Percentiles rank a stretch among this genome's conserved stretches.
These are phyloP conservation scores for Sanguinoderma infundibulare DNA, from an alignment of 1,284 basidiomycete species.

Conservation along the genomic window DNA sequence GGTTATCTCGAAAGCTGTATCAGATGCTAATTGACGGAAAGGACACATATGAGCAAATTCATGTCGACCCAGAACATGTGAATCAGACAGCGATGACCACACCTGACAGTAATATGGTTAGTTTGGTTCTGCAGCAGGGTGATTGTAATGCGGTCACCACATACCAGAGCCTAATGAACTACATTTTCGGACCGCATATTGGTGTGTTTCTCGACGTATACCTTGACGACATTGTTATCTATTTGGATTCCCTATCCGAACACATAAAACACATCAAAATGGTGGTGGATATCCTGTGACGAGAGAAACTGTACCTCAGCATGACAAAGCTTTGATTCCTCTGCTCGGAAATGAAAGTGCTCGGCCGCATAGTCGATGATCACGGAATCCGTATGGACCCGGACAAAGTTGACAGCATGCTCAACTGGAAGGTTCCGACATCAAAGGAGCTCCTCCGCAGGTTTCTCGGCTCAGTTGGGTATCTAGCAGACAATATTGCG, in stretches of 20 bases:
- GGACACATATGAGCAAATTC: slow-evolving; percentile 17
- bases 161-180: slow-evolving; percentile 40
- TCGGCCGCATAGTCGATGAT: slow-evolving; percentile 37
- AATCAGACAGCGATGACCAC: slow-evolving; percentile 20
- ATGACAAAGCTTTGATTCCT: slow-evolving; percentile 36
- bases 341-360: slow-evolving; percentile 26
- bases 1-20: slow-evolving; percentile 1
- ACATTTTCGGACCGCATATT: slow-evolving; percentile 34
- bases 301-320: slow-evolving; percentile 31
- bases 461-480: too few relatives aligned
- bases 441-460: slow-evolving; percentile 19
- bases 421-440: slow-evolving; percentile 37
- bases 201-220: slow-evolving; percentile 27
- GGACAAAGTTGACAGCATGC: slow-evolving; percentile 34
- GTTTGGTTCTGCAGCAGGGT: slow-evolving; percentile 34
- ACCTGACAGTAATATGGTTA: slow-evolving; percentile 37
- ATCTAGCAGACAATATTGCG: slow-evolving; percentile 22
- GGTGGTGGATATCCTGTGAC: slow-evolving; percentile 29
- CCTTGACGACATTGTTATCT: slow-evolving; percentile 39
- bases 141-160: slow-evolving; percentile 42
- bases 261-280: slow-evolving; percentile 31
- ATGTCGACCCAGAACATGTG: slow-evolving; percentile 18
- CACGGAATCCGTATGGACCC: slow-evolving; percentile 38
- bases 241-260: slow-evolving; percentile 28
- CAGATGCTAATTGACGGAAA: slow-evolving; percentile 10